Conservation (phyloP, 1,284 basidiomycete genomes). For the Tylopilus sp. region DNA sequence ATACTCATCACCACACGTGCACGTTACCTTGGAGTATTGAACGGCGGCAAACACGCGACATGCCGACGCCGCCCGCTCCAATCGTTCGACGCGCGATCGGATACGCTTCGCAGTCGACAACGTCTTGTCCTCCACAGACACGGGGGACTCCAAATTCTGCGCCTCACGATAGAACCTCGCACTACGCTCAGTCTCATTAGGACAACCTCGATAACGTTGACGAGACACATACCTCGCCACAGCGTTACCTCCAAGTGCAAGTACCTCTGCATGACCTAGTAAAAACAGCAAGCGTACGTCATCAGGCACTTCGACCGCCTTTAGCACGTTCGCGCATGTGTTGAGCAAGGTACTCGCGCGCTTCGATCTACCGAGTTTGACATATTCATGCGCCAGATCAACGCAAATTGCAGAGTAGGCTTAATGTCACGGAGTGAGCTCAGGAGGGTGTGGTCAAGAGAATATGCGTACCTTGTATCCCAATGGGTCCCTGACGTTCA, state of each 20-base stretch:
- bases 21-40: slow-evolving; percentile 57
- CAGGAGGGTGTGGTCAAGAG: background rate
- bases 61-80: slow-evolving; percentile 73
- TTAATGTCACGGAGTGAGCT: slow-evolving; percentile 27
- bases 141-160: slow-evolving; percentile 40
- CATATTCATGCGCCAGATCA: slow-evolving; percentile 74
- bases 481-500: slow-evolving; percentile 38
- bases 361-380: slow-evolving; percentile 68
- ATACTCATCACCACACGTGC: too few species aligned
- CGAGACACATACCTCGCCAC: slow-evolving; percentile 49
- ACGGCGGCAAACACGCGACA: slow-evolving; percentile 65
- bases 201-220: background rate
- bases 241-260: slow-evolving; percentile 61
- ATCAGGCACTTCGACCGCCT: slow-evolving; percentile 42
- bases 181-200: slow-evolving; percentile 35
- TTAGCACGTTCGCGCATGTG: slow-evolving; percentile 48
- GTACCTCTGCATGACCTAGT: slow-evolving; percentile 62
- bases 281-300: slow-evolving; percentile 54
- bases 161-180: slow-evolving; percentile 58
- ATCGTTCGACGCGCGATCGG: slow-evolving; percentile 49
- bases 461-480: slow-evolving; percentile 50
- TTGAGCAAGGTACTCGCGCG: slow-evolving; percentile 64
- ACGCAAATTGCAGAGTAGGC: slow-evolving; percentile 65
- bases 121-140: slow-evolving; percentile 46
- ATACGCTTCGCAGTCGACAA: slow-evolving; percentile 54